Percentiles rank a stretch among this genome's conserved stretches.
phyloP scores from a whole-genome alignment of 192 early-diverging fungal genomes.

The Linnemannia exigua region DNA sequence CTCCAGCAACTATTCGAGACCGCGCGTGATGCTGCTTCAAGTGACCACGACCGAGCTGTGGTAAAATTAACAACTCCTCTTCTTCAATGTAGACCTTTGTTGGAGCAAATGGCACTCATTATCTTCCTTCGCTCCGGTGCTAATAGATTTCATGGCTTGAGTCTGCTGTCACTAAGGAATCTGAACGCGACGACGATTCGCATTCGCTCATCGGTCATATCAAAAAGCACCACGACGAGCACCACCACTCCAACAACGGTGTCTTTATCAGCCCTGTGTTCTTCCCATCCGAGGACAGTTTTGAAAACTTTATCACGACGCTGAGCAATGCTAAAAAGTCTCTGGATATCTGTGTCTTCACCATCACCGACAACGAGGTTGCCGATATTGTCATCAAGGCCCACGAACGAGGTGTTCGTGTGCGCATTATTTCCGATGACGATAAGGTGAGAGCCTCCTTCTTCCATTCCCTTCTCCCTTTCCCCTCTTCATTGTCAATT shows the following conservation, averaged over 20 bases:
- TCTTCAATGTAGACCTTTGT: not conserved
- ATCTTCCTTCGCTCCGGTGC: not conserved
- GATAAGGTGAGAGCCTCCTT: constrained; percentile 64
- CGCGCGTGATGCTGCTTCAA: constrained; percentile 35
- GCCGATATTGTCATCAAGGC: constrained; percentile 67
- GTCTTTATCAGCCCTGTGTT: constrained; percentile 60
- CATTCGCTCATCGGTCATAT: constrained; percentile 2
- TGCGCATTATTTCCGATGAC: constrained; percentile 82
- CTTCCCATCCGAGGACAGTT: constrained; percentile 75
- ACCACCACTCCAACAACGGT: not conserved
- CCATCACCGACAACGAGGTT: constrained; percentile 79
- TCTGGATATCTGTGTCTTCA: constrained; percentile 81
- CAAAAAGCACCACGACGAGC: not conserved
- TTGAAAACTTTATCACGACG: constrained; percentile 61
- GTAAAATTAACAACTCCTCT: constrained; percentile 15
- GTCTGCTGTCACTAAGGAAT: constrained; percentile 14
- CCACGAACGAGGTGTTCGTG: constrained; percentile 39
- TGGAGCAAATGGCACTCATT: not conserved
- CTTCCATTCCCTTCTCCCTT: not conserved
- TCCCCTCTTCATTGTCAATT: too few species aligned
- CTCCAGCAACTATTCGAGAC: constrained; percentile 45
- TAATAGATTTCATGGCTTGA: constrained; percentile 43
- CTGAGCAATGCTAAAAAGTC: constrained; percentile 64
- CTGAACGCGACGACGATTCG: constrained; percentile 5
- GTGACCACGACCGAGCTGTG: constrained; percentile 48